Evolutionary conservation across 2,329 filamentous ascomycete species (phyloP), one percentile per base, ranked within the genome.

Genomic region (Colletotrichum zoysiae): DNA sequence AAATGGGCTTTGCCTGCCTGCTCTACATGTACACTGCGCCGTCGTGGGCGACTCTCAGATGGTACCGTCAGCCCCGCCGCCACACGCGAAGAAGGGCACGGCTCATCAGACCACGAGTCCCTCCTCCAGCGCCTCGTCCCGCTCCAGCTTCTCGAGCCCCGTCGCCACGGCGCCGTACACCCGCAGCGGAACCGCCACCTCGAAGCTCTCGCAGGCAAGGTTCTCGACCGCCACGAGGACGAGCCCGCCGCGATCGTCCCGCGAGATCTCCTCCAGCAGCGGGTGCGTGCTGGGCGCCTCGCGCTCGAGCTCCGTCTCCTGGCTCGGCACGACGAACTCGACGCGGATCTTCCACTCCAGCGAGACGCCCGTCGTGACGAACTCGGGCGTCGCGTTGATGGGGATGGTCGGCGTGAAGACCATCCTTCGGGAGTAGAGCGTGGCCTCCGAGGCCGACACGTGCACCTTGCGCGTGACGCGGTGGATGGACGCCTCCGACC

Each of bases 271-370:
- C 79, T 97, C 95, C 51, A 97, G 82, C n/a, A 97, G 81, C 5
- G 87, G 86, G 67, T 85, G 84, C 23, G 81, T 77, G 67, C 70
- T 73, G 35, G 70, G 70, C 30, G 67, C 46, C 35, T 71, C 67
- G 26, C 67, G 67, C 48, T 67, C 74, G 33, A 65, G 60, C 59
- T 69, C 67, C 57, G 60, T 74, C 30, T 74, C 74, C 55, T 70
- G 73, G 61, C 48, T 75, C 7, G 93, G 91, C 7, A 95, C 95
- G 35, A 97, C 95, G 81, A 99, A 99, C 82, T 98, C 95, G 70
- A 99, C 90, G 1, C 94, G 87, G 44, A 99, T 85, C 79, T 92
- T 93, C 96, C 96, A 99, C 75, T 94, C 92, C 35, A 98, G 84
- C 74, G 89, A 93, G 5, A 99, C 89, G 2, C 95, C 95, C 73